Conservation (phyloP, 805 yeast genomes). For the Ogataea siamensis region DNA sequence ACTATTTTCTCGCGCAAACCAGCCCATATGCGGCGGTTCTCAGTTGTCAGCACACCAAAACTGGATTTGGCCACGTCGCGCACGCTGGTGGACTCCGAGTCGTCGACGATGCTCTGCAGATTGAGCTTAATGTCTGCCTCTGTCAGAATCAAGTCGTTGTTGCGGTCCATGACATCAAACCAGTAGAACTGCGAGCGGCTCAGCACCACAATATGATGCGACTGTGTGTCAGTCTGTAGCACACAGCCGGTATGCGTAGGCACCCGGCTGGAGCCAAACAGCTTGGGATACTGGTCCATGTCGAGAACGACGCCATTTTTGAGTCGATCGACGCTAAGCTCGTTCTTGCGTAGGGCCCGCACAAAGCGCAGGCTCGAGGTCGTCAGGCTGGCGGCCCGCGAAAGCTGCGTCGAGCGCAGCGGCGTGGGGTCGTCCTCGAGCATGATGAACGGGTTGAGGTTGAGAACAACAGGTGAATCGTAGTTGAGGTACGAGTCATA, state of each 20-base stretch:
- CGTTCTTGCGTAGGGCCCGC: conserved; percentile 72
- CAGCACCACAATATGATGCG: conserved; percentile 79
- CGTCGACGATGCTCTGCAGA: conserved; percentile 71
- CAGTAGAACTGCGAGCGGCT: conserved; percentile 89
- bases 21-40: conserved; percentile 87
- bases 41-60: conserved; percentile 88
- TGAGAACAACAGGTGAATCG: conserved; percentile 88
- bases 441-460: conserved; percentile 85
- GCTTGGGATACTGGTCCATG: conserved; percentile 87
- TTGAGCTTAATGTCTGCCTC: conserved; percentile 76
- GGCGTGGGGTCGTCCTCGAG: conserved; percentile 90
- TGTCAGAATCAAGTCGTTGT: conserved; percentile 67
- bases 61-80: conserved; percentile 71
- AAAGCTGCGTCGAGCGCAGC: conserved; percentile 59
- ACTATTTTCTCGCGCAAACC: conserved; percentile 55
- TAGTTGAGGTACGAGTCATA: conserved; percentile 84
- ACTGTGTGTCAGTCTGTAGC: conserved; percentile 73
- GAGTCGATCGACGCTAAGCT: conserved; percentile 67
- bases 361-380: conserved; percentile 76
- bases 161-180: conserved; percentile 84
- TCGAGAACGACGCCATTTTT: conserved; percentile 65
- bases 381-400: conserved; percentile 77
- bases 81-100: conserved; percentile 53
- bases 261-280: conserved; percentile 85
- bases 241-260: conserved; percentile 82